Evolutionary conservation across 257 asterid genomes (phyloP).

Genomic region (Scutellaria baicalensis): DNA sequence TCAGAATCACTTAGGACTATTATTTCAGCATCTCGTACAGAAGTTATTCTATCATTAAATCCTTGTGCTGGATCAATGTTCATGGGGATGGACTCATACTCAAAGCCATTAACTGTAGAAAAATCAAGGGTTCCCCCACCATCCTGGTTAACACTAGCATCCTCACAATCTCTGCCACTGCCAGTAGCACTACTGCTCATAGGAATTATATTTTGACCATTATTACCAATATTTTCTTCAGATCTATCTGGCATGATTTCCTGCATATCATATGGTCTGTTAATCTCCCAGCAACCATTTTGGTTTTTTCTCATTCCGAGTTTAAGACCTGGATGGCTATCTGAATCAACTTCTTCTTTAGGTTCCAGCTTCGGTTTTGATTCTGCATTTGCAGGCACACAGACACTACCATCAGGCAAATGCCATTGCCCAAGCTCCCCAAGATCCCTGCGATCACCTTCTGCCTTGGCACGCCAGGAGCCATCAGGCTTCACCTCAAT

Average conservation of each 20-base stretch:
- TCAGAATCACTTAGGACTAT: conserved; percentile 88
- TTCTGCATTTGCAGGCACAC: conserved; percentile 22
- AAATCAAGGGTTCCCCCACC: conserved; percentile 60
- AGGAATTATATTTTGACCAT: conserved; percentile 43
- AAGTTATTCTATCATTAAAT: conserved; percentile 29
- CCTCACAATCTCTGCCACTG: conserved; percentile 89
- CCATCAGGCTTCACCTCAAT: conserved; percentile 98
- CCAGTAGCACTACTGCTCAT: conserved; percentile 96
- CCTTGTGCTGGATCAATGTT: conserved; percentile 40
- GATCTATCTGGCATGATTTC: conserved; percentile 38
- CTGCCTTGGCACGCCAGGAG: conserved; percentile 93
- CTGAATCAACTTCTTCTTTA: conserved; percentile 70
- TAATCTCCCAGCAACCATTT: conserved; percentile 81
- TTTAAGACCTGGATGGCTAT: conserved; percentile 61
- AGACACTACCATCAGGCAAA: conserved; percentile 74
- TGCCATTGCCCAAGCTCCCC: conserved; percentile 94
- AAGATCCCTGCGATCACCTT: conserved; percentile 62
- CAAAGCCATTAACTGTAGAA: conserved; percentile 54
- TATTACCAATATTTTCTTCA: conserved; percentile 35
- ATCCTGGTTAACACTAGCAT: conserved; percentile 84
- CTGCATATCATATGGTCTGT: conserved; percentile 45
- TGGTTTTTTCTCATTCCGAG: conserved; percentile 65
- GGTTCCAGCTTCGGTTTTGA: conserved; percentile 52
- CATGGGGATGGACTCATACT: conserved; percentile 66
- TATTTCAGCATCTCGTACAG: conserved; percentile 54